Evolutionary conservation across 257 asterid species (phyloP), one percentile per base, ranked within the genome.

Genomic region (Fraxinus cuspidata): DNA sequence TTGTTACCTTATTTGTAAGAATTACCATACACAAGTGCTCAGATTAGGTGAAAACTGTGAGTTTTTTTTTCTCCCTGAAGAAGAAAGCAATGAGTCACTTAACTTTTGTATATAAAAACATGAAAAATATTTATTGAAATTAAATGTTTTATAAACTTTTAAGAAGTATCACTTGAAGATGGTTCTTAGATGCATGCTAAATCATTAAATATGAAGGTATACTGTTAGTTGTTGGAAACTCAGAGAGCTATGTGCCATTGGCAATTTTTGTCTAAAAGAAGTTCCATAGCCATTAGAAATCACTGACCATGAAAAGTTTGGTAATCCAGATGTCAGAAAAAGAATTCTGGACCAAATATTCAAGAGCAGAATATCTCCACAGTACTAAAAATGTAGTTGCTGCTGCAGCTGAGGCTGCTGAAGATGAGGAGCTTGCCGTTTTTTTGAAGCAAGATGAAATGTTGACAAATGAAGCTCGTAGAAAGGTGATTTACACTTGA

Each of bases 331-430:
- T 95, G 98, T 79, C 96, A 74, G 98, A 93, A 80, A 89, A 85
- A 83, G 98, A 93, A 86, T 95, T 95, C 83, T 95, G 99, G 99
- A 95, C 98, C 82, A 95, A 95, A 84, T 95, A 93, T 81, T 95
- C 99, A 13, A 89, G 97, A 79, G 99, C 99, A 32, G 96, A 95
- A 76, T 95, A 91, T 78, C 97, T 95, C 72, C 98, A 95, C 83
- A 90, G 99, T 79, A 93, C 97, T 73, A 93, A 83, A 86, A 96
- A 96, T 83, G 93, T 90, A 77, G 92, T 88, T 71, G 97, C 97
- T 63, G 99, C 99, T 64, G 97, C 98, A 79, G 99, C 99, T 27
- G 98, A 93, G 92, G 99, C 98, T 84, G 98, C 98, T 84, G 96
- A 89, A 86, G 99, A 95, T 81, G 99, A 95, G 88, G 99, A 95